Conservation (phyloP, 768 basidiomycete species). For the Sarcomyxa edulis region DNA sequence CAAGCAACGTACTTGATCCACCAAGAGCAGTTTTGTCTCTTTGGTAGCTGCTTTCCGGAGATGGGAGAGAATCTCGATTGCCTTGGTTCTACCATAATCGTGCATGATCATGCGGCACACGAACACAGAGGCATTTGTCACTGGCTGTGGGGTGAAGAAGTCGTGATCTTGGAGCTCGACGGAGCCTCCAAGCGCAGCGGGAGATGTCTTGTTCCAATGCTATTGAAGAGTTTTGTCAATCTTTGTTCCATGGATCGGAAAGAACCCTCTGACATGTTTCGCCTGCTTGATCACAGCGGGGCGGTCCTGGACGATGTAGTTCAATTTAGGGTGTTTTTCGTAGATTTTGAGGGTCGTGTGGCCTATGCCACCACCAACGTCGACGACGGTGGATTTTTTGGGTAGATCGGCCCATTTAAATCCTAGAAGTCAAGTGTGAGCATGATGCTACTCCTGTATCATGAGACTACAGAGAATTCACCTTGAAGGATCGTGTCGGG, state of each 20-base stretch:
- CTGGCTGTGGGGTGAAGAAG: constrained; percentile 25
- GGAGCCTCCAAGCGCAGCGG: constrained; percentile 18
- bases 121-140: constrained; percentile 20
- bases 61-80: constrained; percentile 19
- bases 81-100: constrained; percentile 20
- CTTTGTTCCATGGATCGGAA: background rate
- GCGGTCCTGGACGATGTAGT: constrained; percentile 31
- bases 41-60: constrained; percentile 16
- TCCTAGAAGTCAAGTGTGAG: constrained; percentile 8
- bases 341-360: constrained; percentile 19
- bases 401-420: constrained; percentile 13
- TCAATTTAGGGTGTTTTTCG: constrained; percentile 17
- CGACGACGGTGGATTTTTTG: constrained; percentile 18
- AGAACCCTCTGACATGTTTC: constrained; percentile 13
- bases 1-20: constrained; percentile 13
- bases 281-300: constrained; percentile 18
- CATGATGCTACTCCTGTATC: background rate
- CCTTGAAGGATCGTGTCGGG: constrained; percentile 16
- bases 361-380: constrained; percentile 32
- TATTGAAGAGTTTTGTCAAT: constrained; percentile 2
- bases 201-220: constrained; percentile 21
- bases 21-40: constrained; percentile 18
- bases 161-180: constrained; percentile 42
- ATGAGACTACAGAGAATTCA: too few relatives aligned
- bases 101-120: constrained; percentile 25